Evolutionary conservation across 768 basidiomycete species (phyloP), one percentile per base, ranked within the genome.

Genomic region (Kwoniella europaea): DNA sequence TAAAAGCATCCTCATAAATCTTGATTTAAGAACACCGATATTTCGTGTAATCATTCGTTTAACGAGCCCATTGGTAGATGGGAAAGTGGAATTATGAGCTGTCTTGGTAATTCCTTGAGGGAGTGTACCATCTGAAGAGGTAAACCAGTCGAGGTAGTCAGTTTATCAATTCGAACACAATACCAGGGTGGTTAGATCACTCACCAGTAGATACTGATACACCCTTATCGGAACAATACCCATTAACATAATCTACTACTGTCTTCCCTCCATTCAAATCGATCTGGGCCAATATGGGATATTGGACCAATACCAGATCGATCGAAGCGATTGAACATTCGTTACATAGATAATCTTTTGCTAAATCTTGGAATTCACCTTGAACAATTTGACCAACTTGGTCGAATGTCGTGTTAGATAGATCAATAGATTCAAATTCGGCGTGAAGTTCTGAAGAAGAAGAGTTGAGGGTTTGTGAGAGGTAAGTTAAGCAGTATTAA

Each of bases 271-370:
- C 24, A 13, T 24, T 35, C 16, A 59, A 16, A 59, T 59, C 57
- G 15, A 18, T 10, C 2, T 20, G 13, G 0, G 57, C 29, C 29
- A 55, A 55, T 35, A 27, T 24, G 61, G 80, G 80, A 71, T 73
- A 80, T n/a, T 67, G 58, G n/a, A 69, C 44, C 20, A 69, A 62
- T 54, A 81, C 69, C 35, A 83, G 60, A 61, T 82, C 79, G 56
- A 80, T 43, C 3, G 76, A 76, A 46, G 73, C 81, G 55, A 74
- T 75, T 60, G 80, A 71, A 66, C 81, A 82, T 62, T 81, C n/a
- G n/a, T n/a, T n/a, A n/a, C n/a, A n/a, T n/a, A n/a, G n/a, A n/a
- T n/a, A n/a, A n/a, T n/a, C n/a, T n/a, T n/a, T n/a, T n/a, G n/a
- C n/a, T n/a, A n/a, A n/a, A n/a, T n/a, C n/a, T n/a, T n/a, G n/a